phyloP scores from a whole-genome alignment of 495 filamentous ascomycete species.

The Cercophora newfieldiana region DNA sequence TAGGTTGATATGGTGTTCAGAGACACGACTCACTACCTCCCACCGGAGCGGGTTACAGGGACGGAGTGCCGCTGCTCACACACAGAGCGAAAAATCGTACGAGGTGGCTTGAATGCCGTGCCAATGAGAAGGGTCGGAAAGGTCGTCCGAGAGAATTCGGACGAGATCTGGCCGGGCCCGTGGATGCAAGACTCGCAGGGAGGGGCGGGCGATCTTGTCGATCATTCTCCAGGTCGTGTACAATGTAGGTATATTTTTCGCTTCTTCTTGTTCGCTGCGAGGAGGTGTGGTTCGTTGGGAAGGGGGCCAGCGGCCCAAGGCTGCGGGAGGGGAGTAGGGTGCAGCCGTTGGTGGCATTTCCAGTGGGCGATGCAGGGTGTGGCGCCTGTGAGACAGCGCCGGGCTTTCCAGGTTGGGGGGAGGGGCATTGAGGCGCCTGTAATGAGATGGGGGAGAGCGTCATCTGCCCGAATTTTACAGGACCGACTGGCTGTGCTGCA shows the following conservation, averaged over 20 bases:
- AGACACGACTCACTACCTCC: too few species aligned
- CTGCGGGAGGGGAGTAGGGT: not conserved
- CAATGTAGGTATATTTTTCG: not conserved
- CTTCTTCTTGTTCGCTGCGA: not conserved
- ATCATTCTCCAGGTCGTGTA: not conserved
- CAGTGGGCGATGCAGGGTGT: not conserved
- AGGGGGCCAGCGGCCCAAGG: not conserved
- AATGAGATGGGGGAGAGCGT: not conserved
- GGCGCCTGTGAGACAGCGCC: not conserved
- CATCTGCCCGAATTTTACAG: constrained; percentile 2
- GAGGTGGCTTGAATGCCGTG: not conserved
- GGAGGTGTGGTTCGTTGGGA: not conserved
- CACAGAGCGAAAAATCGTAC: not conserved
- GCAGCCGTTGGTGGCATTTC: not conserved
- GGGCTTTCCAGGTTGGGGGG: not conserved
- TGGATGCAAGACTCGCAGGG: not conserved
- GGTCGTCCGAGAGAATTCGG: not conserved
- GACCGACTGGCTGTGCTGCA: not conserved
- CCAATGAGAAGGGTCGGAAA: constrained; percentile 6
- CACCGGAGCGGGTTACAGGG: not conserved
- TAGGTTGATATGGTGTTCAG: too few species aligned
- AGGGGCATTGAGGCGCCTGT: not conserved
- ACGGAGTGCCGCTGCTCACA: not conserved
- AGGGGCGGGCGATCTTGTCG: not conserved
- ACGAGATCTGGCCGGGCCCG: not conserved